Evolutionary conservation across 257 asterid genomes (phyloP).

Genomic region (Hygrophila difformis): DNA sequence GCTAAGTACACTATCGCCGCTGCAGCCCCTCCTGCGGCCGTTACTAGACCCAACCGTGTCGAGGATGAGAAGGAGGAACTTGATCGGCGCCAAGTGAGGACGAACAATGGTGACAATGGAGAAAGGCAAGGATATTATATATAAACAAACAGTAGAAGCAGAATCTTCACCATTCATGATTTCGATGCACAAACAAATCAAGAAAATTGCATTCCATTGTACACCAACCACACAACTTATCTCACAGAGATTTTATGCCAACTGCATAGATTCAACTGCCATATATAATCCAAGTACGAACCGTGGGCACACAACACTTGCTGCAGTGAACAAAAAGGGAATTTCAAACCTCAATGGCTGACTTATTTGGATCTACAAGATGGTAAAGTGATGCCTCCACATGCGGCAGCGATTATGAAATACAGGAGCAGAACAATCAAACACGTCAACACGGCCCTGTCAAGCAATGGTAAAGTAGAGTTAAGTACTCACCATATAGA

Average conservation of each 20-base stretch:
- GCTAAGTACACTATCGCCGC: conserved; percentile 80
- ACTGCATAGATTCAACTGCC: too few relatives aligned
- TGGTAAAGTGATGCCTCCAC: conserved; percentile 86
- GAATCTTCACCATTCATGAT: too few relatives aligned
- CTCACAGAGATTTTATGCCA: too few relatives aligned
- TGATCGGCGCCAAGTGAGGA: conserved; percentile 28
- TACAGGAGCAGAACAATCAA: conserved; percentile 67
- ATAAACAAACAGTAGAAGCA: conserved; percentile 38
- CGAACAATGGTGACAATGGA: conserved; percentile 40
- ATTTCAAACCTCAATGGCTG: too few relatives aligned
- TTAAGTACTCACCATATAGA: too few relatives aligned
- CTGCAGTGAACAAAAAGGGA: too few relatives aligned
- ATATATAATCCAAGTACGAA: too few relatives aligned
- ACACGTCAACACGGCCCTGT: conserved; percentile 78
- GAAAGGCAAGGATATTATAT: conserved; percentile 36
- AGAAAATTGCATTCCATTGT: too few relatives aligned
- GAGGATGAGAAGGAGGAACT: conserved; percentile 36
- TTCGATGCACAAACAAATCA: too few relatives aligned
- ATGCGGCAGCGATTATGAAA: conserved; percentile 64
- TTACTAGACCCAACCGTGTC: too few relatives aligned
- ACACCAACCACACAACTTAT: too few relatives aligned
- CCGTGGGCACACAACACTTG: too few relatives aligned
- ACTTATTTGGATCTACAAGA: conserved; percentile 42
- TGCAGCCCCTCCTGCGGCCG: conserved; percentile 41
- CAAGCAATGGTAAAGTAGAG: conserved; percentile 7